Evolutionary conservation across 805 yeast species (phyloP).

Genomic region (Candida chilensis): DNA sequence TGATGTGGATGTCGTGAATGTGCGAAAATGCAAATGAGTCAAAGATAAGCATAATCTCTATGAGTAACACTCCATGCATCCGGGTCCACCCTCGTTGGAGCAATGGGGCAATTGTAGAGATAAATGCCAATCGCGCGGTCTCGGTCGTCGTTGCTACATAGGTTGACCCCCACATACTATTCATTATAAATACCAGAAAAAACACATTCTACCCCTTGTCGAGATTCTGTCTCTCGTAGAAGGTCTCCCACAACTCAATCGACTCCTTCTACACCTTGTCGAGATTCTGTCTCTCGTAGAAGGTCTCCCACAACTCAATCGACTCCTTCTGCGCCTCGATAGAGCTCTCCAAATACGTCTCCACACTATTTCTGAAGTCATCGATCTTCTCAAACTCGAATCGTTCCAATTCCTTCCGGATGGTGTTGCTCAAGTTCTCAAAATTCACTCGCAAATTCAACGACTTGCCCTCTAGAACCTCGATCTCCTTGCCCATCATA

Average conservation of each 20-base stretch:
- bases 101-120: no score
- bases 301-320: slow-evolving; percentile 82
- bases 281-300: slow-evolving; percentile 49
- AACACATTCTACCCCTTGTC: no score
- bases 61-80: no score
- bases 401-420: slow-evolving; percentile 55
- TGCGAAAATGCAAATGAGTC: no score
- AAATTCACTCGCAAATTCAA: slow-evolving; percentile 47
- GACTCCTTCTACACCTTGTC: slow-evolving; percentile 90
- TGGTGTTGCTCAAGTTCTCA: slow-evolving; percentile 53
- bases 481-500: slow-evolving; percentile 49
- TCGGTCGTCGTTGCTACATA: no score
- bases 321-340: slow-evolving; percentile 91
- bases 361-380: slow-evolving; percentile 85
- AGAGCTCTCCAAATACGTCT: slow-evolving; percentile 81
- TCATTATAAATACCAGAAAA: no score
- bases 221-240: slow-evolving; percentile 49
- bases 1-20: no score
- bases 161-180: no score
- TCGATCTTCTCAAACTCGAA: slow-evolving; percentile 72
- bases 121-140: no score
- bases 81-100: no score
- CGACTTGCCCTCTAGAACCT: slow-evolving; percentile 42
- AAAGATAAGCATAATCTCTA: no score
- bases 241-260: slow-evolving; percentile 82